Conservation (phyloP, 148 eudicot species). For the Nepenthes gracilis region DNA sequence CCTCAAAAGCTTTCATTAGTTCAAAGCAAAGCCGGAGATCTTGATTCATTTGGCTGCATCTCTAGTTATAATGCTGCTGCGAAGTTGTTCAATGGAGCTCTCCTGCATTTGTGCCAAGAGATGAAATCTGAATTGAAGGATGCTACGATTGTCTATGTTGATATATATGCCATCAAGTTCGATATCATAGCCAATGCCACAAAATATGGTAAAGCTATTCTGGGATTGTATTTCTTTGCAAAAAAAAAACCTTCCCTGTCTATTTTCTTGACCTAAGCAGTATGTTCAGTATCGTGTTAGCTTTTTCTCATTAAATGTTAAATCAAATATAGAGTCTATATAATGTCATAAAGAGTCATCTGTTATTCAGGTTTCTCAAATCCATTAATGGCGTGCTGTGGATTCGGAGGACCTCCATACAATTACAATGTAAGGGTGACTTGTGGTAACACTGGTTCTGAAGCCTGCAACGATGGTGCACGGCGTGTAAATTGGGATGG, state of each 20-base stretch:
- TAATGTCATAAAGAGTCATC: no score
- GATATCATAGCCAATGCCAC: conserved; percentile 64
- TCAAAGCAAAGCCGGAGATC: conserved; percentile 22
- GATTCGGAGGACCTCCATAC: conserved; percentile 83
- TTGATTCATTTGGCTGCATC: conserved; percentile 60
- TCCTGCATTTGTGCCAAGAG: conserved; percentile 32
- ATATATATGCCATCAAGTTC: conserved; percentile 75
- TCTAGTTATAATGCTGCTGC: conserved; percentile 64
- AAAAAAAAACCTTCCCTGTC: neutral
- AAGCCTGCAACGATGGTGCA: conserved; percentile 50
- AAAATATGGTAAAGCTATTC: conserved; percentile 47
- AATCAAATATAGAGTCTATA: neutral
- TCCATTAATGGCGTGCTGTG: conserved; percentile 89
- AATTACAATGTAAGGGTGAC: conserved; percentile 51
- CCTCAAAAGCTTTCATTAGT: conserved; percentile 67
- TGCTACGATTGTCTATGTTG: conserved; percentile 70
- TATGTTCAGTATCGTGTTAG: neutral
- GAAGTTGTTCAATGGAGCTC: conserved; percentile 49
- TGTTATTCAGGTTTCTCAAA: conserved; percentile 46
- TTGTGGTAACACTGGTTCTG: conserved; percentile 56
- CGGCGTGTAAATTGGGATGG: conserved; percentile 78
- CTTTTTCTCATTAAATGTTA: no score
- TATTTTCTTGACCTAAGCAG: neutral
- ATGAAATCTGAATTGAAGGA: conserved; percentile 52
- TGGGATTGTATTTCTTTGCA: neutral